A percentile compares a stretch with the other conserved stretches of the same genome.
Conservation (phyloP, 768 basidiomycete species). For the Chalciporus chontae region DNA sequence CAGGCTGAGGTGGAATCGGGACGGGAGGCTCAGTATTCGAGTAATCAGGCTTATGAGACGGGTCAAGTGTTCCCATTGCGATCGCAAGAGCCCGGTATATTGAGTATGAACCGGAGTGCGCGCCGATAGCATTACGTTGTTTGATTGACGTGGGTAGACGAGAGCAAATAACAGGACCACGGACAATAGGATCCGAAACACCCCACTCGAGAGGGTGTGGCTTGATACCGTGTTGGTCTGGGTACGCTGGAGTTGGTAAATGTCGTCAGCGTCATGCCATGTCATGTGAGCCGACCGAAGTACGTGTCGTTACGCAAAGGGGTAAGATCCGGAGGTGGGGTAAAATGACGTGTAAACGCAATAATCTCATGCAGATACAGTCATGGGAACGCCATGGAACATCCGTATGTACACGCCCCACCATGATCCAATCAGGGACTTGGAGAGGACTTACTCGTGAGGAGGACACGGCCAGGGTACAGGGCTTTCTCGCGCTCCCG, state of each 20-base stretch:
- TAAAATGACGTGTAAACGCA: conserved; percentile 1
- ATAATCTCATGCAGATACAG: background rate
- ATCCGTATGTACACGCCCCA: background rate
- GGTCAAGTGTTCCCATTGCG: conserved; percentile 80
- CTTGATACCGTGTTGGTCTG: conserved; percentile 86
- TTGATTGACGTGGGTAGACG: conserved; percentile 83
- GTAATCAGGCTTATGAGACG: conserved; percentile 80
- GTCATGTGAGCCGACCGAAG: conserved; percentile 4
- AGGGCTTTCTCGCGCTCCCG: conserved; percentile 70
- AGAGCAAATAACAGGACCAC: conserved; percentile 88
- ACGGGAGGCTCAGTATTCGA: conserved; percentile 83
- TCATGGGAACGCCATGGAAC: conserved; percentile 1
- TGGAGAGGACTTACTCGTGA: conserved; percentile 70
- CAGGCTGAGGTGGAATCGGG: conserved; percentile 65
- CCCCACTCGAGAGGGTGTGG: conserved; percentile 85
- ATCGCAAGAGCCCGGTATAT: conserved; percentile 93
- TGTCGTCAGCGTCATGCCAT: conserved; percentile 10
- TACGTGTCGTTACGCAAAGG: conserved; percentile 9
- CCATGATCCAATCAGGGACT: background rate
- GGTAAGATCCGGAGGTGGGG: conserved; percentile 12
- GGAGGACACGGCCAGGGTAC: conserved; percentile 79
- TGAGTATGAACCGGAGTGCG: conserved; percentile 90
- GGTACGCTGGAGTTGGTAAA: conserved; percentile 60
- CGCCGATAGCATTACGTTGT: conserved; percentile 89
- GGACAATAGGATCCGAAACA: conserved; percentile 52